Evolutionary conservation across 176 grass and related monocot genomes (phyloP), one percentile per base, ranked within the genome.

Genomic region (Avena atlantica): DNA sequence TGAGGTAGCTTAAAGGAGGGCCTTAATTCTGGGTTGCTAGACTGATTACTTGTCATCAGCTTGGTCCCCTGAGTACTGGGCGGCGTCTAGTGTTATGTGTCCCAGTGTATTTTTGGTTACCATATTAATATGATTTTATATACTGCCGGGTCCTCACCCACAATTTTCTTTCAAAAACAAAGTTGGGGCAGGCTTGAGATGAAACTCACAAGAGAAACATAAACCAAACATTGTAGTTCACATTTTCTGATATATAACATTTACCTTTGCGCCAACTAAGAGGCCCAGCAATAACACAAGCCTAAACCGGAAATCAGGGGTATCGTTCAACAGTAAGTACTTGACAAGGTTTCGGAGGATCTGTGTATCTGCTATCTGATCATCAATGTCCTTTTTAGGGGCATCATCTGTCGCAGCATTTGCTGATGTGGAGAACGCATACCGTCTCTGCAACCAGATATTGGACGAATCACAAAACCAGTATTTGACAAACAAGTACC

Each of bases 231-330:
- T 17, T 8, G 8, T 34, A 67, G 5, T 36, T 36, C 13, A 67
- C 64, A 67, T 36, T 67, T 67, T 67, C 14, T 67, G 2, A 9
- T 14, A 16, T 67, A 52, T 80, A 70, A 48, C 16, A 37, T 80
- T 67, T 86, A 98, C 94, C 97, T 99, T 99, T 83, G 97, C 97
- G 9, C 94, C 92, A 80, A 99, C 87, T 70, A 99, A 95, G 70
- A 99, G 92, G 5, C 85, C 92, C 29, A 99, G 78, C 0, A 94
- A 90, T 50, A 96, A 74, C n/a, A 94, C 34, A 64, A 93, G 82
- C 87, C 97, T 96, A 61, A 99, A 78, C 67, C 94, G 94, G 81
- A 96, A 96, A 81, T 99, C 97, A 12, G 77, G 24, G 71, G 88
- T 96, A 61, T 99, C 94, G 13, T 96, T 96, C 71, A 94, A 53